Evolutionary conservation across 192 early-diverging fungal species (phyloP), one percentile per base, ranked within the genome.

Genomic region (Martensiomyces pterosporus): DNA sequence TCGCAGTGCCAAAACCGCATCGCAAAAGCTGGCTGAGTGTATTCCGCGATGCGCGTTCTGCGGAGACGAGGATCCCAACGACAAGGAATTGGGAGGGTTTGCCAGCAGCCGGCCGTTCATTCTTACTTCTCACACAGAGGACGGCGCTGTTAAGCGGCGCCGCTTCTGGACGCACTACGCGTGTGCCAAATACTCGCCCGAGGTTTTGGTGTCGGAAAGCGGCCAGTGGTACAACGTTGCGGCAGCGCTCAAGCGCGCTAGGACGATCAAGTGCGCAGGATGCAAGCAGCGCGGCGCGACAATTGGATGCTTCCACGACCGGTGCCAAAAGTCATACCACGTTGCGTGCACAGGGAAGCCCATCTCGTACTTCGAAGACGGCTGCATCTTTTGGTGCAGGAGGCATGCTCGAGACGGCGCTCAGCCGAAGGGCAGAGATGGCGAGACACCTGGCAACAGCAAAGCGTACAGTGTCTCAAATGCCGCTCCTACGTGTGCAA

Each of bases 361-460:
- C 4, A 66, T 79, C 41, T 70, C 72, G 10, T 77, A 82, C 44
- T 91, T 92, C 52, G 80, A 83, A 23, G 77, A 83, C 29, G 93
- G 93, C 8, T 80, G 82, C 34, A 82, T 90, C 17, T 95, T 92
- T 63, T 95, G 89, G 88, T 95, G 93, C 50, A 80, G 86, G 3
- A 75, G 68, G 22, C 93, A 95, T 49, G 84, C 88, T 47, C 50
- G 61, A n/a, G n/a, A n/a, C n/a, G n/a, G n/a, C n/a, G n/a, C n/a
- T n/a, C n/a, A n/a, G n/a, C n/a, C n/a, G n/a, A n/a, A n/a, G n/a
- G n/a, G n/a, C n/a, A n/a, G n/a, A n/a, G 87, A 88, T 48, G 80
- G 81, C 27, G 85, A 90, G 12, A 58, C 70, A 5, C 88, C 82
- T 49, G 72, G 67, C n/a, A 89, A 87, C 60, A 29, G 23, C 43